Base-by-base conservation (phyloP, 2,329 filamentous ascomycete genomes). In the Pseudogymnoascus sp. region DNA sequence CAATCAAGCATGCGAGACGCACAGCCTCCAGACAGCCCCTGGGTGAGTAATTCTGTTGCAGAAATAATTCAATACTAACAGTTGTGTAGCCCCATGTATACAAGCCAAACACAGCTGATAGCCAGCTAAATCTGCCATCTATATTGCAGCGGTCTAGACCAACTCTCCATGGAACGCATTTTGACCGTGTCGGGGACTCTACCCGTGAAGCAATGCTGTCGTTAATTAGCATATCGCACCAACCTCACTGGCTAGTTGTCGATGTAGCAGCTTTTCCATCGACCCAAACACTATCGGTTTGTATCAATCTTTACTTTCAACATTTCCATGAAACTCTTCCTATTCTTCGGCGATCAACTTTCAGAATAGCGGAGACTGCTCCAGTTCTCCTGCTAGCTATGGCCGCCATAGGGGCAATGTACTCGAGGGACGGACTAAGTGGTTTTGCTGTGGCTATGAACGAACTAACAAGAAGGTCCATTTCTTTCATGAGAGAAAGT, bases 301-400 rank as follows among this genome's bases (percentile, higher is more conserved):
- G 62, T 47, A 62, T 64, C 6, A 64, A 64, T 61, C 62, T 64
- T 11, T 64, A 64, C 43, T 64, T 64, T 41, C 50, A 61, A 47
- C 62, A 64, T 39, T 64, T 64, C 61, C 62, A 64, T 16, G 62
- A 64, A 43, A 62, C 61, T 28, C 62, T 64, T 5, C 62, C 62
- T 20, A 64, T 64, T 33, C 37, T 64, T 57, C 61, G 62, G 4
- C 62, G 62, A 43, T 64, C 62, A 6, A 64, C 58, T 16, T 64
- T 64, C 57, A 58, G 43, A 75, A 74, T 63, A 47, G 41, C 22
- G 2, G 22, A 47, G 22, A 28, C 41, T 1, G 41, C 41, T 16
- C 41, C 41, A 16, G 41, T 47, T 28, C 41, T 47, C 41, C 12
- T 47, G 14, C 41, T 47, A 2, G 41, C 62, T 35, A 62, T 64